Base-by-base conservation (phyloP, 140 eudicot genomes). In the Ambrosia hybrid region DNA sequence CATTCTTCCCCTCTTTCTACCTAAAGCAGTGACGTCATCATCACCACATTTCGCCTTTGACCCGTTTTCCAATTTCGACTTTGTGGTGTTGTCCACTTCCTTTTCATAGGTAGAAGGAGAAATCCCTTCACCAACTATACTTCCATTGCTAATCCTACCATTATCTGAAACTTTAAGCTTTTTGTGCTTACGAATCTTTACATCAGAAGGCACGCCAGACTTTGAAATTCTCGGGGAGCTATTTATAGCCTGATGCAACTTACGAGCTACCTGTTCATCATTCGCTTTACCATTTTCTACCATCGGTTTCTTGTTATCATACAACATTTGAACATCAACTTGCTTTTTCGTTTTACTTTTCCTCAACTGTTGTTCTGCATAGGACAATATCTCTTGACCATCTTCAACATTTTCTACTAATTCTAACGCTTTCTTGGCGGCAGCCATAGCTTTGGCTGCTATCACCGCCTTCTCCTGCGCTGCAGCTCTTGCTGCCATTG, bases 231-330 rank as follows among this genome's bases (percentile, higher is more conserved):
- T 92, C 4, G 95, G 96, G 51, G 95, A 92, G 71, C 96, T 89
- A 63, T 92, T 92, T 6, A 85, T 86, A 11, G 81, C 84, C 65
- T 79, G 89, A 51, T 89, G 91, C 70, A 92, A 77, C 30, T 83
- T 85, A 65, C 92, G 91, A 17, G 98, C 98, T 76, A 89, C 8
- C 70, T 86, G 95, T 83, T 92, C 95, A 82, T 92, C 98, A 37
- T 78, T 48, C 5, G 81, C 76, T 59, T 79, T 81, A 61, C 80
- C 74, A 60, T 72, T 88, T 30, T 76, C 78, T 45, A 62, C 38
- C 63, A 72, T 57, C 12, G 63, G 81, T 62, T 82, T 85, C 62
- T 78, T 82, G 75, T 83, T 82, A 51, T 67, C 78, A 77, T 83
- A 89, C 83, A 92, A 55, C 68, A 75, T 83, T 65, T 86, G 78